phyloP scores from a whole-genome alignment of 176 grass and related monocot genomes.

The Alopecurus myosuroides region DNA sequence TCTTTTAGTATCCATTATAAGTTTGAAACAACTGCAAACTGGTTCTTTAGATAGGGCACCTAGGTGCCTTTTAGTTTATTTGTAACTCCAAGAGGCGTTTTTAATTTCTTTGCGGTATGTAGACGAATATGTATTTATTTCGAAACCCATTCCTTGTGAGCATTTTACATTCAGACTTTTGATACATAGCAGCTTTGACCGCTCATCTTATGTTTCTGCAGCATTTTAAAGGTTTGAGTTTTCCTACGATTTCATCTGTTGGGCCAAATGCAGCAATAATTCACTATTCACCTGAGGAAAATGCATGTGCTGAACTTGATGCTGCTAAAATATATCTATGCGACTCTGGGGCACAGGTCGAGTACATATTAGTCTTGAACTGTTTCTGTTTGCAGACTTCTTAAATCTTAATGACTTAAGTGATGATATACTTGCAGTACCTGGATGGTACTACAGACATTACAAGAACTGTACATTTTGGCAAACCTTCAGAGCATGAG shows the following conservation, averaged over 20 bases:
- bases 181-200: conserved; percentile 10
- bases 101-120: conserved; percentile 11
- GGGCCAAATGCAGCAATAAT: conserved; percentile 96
- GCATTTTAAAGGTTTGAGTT: conserved; percentile 92
- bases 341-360: conserved; percentile 96
- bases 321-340: conserved; percentile 96
- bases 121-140: not conserved
- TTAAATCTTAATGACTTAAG: conserved; percentile 17
- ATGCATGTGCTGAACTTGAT: conserved; percentile 85
- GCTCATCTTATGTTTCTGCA: conserved; percentile 40
- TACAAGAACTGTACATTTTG: conserved; percentile 97
- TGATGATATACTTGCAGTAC: conserved; percentile 54
- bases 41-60: not conserved
- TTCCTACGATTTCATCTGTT: conserved; percentile 98
- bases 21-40: not conserved
- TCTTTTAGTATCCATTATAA: not conserved
- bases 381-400: conserved; percentile 10
- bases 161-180: not conserved
- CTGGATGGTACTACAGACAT: conserved; percentile 98
- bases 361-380: conserved; percentile 20
- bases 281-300: conserved; percentile 81
- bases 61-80: not conserved
- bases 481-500: conserved; percentile 90
- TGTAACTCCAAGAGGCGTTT: not conserved
- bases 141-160: conserved; percentile 1